Percentiles rank a stretch among this genome's conserved stretches.
Conservation (phyloP, 352 stramenopile species). For the Phytophthora cactorum region DNA sequence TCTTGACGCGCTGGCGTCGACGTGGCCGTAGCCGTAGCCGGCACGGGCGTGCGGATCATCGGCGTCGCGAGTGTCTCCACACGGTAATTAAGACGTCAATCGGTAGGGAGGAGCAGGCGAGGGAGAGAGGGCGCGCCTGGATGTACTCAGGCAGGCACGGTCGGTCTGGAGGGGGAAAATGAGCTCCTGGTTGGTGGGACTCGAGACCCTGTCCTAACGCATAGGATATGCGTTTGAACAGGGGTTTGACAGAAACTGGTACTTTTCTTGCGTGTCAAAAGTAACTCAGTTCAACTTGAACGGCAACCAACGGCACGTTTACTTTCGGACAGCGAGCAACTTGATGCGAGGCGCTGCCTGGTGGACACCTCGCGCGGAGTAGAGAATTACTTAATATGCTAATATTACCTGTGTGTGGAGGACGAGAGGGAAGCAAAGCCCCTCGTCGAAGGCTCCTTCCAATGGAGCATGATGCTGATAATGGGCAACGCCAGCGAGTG, state of each 20-base stretch:
- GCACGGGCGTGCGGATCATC: conserved; percentile 37
- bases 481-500: conserved; percentile 2
- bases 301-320: conserved; percentile 18
- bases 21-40: not conserved
- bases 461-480: conserved; percentile 10
- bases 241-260: conserved; percentile 8
- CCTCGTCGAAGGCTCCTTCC: conserved; percentile 13
- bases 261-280: conserved; percentile 11
- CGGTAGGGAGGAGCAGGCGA: not conserved
- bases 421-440: not conserved
- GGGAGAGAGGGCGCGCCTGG: not conserved
- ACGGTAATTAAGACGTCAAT: conserved; percentile 10
- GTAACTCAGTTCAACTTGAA: conserved; percentile 13
- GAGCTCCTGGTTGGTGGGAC: conserved; percentile 30
- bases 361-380: conserved; percentile 13
- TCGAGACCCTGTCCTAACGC: conserved; percentile 16
- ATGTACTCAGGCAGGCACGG: not conserved
- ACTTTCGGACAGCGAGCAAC: conserved; percentile 12
- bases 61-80: conserved; percentile 12
- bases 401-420: conserved; percentile 32
- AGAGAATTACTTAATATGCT: conserved; percentile 40
- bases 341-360: conserved; percentile 8
- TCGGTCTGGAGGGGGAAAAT: conserved; percentile 29
- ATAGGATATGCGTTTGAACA: conserved; percentile 23
- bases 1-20: conserved; percentile 7